phyloP scores from a whole-genome alignment of 306 rosid species.

The Mimosa bimucronata region DNA sequence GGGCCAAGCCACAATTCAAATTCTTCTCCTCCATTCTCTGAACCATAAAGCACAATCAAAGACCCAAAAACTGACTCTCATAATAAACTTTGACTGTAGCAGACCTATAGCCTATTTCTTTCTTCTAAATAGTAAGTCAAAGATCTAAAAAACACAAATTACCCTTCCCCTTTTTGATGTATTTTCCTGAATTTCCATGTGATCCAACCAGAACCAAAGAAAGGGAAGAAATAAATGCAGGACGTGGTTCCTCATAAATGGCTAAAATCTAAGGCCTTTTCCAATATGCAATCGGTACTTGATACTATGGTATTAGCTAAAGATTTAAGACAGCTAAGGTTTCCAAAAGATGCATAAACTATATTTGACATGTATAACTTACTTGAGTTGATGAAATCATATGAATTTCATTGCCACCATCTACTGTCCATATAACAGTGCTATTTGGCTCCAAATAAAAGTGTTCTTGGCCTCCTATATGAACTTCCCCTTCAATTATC shows the following conservation, averaged over 20 bases:
- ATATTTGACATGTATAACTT: constrained; percentile 41
- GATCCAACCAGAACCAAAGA: too few species aligned
- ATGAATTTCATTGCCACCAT: constrained; percentile 94
- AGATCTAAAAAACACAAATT: too few species aligned
- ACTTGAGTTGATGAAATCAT: constrained; percentile 97
- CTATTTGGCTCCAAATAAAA: constrained; percentile 91
- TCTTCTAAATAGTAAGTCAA: too few species aligned
- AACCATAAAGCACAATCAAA: too few species aligned
- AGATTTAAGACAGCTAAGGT: constrained; percentile 20
- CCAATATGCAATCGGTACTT: neutral
- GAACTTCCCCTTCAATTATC: constrained; percentile 86
- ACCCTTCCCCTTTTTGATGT: too few species aligned
- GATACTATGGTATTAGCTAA: constrained; percentile 19
- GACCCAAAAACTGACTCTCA: too few species aligned
- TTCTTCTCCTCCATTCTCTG: too few species aligned
- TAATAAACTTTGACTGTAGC: too few species aligned
- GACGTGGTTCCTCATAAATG: constrained; percentile 23
- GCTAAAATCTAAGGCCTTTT: neutral
- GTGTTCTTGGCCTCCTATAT: constrained; percentile 96
- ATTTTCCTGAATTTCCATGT: too few species aligned
- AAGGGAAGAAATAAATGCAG: constrained; percentile 13
- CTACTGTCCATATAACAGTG: constrained; percentile 84
- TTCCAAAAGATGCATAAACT: constrained; percentile 12
- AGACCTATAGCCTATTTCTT: too few species aligned
- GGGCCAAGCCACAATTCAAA: too few species aligned